phyloP scores from a whole-genome alignment of 768 basidiomycete species.

The Agaricus sinodeliciosus region DNA sequence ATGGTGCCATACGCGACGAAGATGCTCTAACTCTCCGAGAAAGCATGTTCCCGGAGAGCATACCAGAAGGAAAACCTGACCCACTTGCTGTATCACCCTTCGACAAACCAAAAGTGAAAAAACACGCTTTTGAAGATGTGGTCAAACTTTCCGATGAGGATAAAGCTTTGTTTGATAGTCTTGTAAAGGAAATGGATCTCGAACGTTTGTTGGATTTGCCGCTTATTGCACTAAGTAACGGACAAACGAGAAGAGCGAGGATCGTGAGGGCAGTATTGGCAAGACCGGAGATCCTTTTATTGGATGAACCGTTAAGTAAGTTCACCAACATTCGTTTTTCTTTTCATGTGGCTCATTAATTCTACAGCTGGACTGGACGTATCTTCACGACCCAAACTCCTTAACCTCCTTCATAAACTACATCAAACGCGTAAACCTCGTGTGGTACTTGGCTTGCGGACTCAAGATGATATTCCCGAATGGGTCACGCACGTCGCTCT shows the following conservation, averaged over 20 bases:
- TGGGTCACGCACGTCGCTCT: slow-evolving; percentile 68
- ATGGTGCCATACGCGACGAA: slow-evolving; percentile 82
- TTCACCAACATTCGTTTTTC: slow-evolving; percentile 8
- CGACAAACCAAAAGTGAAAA: slow-evolving; percentile 12
- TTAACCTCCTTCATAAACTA: slow-evolving; percentile 15
- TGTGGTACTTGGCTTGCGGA: slow-evolving; percentile 32
- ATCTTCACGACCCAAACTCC: slow-evolving; percentile 32
- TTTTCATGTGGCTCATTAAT: background rate
- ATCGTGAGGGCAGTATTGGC: slow-evolving; percentile 71
- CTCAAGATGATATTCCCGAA: slow-evolving; percentile 65
- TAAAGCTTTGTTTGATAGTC: slow-evolving; percentile 35
- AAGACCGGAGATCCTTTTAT: slow-evolving; percentile 65
- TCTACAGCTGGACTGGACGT: slow-evolving; percentile 70
- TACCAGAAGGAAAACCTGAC: slow-evolving; percentile 13
- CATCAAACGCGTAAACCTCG: slow-evolving; percentile 15
- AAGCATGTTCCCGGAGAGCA: slow-evolving; percentile 54
- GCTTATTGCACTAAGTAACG: slow-evolving; percentile 80
- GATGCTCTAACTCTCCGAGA: slow-evolving; percentile 74
- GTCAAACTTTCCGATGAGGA: slow-evolving; percentile 6
- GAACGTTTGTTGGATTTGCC: slow-evolving; percentile 71
- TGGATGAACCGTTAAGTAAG: slow-evolving; percentile 92
- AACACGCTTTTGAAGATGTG: slow-evolving; percentile 7
- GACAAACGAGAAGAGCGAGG: slow-evolving; percentile 83
- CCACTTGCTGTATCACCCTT: slow-evolving; percentile 19
- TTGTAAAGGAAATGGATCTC: slow-evolving; percentile 55